Evolutionary conservation across 345 rosid genomes (phyloP).

Genomic region (Bruguiera parviflora): DNA sequence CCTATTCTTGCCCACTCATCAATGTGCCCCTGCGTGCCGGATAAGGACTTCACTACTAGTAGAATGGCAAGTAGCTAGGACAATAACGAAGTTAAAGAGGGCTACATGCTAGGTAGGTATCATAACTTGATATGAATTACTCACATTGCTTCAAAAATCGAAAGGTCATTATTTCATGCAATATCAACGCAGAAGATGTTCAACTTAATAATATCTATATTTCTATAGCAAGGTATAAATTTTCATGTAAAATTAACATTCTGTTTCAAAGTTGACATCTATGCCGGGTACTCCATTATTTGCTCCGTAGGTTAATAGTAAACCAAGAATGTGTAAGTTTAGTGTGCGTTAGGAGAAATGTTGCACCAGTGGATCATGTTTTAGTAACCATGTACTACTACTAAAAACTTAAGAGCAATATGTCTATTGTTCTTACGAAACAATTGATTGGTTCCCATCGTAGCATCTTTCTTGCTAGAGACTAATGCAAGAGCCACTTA

Average conservation of each 20-base stretch:
- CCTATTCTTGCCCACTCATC: constrained; percentile 16
- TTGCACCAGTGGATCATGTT: constrained; percentile 9
- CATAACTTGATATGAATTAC: not conserved
- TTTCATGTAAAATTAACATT: not conserved
- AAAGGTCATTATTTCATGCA: constrained; percentile 8
- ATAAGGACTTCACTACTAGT: not conserved
- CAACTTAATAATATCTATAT: too few relatives aligned
- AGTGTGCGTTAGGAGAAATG: constrained; percentile 1
- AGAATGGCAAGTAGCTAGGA: not conserved
- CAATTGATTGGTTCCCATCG: too few relatives aligned
- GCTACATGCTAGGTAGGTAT: not conserved
- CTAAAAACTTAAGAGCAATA: too few relatives aligned
- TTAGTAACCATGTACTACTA: too few relatives aligned
- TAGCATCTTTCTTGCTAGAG: too few relatives aligned
- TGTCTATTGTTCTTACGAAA: too few relatives aligned
- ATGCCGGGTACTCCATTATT: constrained; percentile 12
- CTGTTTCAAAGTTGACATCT: constrained; percentile 3
- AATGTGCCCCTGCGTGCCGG: constrained; percentile 1
- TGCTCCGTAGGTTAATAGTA: not conserved
- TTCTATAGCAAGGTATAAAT: too few relatives aligned
- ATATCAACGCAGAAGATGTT: too few relatives aligned
- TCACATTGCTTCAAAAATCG: not conserved
- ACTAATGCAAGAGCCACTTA: too few relatives aligned
- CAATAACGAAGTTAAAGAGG: not conserved
- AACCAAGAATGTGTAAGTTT: not conserved